Evolutionary conservation across 164 flowering plant species (phyloP).

Genomic region (Sedum album): DNA sequence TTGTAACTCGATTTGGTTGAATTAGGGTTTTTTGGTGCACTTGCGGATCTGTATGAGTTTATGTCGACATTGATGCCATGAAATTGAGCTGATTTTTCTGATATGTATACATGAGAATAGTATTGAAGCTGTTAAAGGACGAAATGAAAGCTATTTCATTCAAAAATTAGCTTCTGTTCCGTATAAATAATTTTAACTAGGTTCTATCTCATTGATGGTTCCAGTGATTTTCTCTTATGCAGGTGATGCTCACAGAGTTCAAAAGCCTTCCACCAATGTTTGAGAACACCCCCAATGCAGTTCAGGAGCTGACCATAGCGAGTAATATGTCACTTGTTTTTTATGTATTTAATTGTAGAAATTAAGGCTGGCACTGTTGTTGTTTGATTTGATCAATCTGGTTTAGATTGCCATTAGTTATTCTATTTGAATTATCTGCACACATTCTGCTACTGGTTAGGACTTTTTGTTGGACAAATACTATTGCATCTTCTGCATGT

Average conservation of each 20-base stretch:
- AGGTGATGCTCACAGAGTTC: slow-evolving; percentile 64
- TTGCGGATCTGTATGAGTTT: background rate
- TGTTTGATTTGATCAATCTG: background rate
- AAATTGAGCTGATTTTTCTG: background rate
- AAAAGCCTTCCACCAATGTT: slow-evolving; percentile 83
- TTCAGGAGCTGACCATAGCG: slow-evolving; percentile 68
- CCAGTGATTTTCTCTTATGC: slow-evolving; percentile 10
- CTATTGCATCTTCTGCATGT: too few relatives aligned
- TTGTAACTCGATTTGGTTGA: background rate
- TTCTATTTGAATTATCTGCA: background rate
- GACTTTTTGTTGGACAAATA: too few relatives aligned
- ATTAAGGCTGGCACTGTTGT: too few relatives aligned
- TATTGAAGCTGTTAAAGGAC: too few relatives aligned
- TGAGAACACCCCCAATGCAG: slow-evolving; percentile 58
- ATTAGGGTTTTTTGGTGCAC: background rate
- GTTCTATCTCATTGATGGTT: too few relatives aligned
- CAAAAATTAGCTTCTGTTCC: too few relatives aligned
- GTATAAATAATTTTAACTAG: too few relatives aligned
- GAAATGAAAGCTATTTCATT: too few relatives aligned
- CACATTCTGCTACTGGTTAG: too few relatives aligned
- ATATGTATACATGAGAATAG: too few relatives aligned
- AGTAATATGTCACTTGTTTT: slow-evolving; percentile 34
- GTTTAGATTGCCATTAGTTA: background rate
- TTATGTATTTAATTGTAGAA: background rate
- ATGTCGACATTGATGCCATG: background rate